Conservation (phyloP, 768 basidiomycete genomes). For the Lactifluus subvellereus region DNA sequence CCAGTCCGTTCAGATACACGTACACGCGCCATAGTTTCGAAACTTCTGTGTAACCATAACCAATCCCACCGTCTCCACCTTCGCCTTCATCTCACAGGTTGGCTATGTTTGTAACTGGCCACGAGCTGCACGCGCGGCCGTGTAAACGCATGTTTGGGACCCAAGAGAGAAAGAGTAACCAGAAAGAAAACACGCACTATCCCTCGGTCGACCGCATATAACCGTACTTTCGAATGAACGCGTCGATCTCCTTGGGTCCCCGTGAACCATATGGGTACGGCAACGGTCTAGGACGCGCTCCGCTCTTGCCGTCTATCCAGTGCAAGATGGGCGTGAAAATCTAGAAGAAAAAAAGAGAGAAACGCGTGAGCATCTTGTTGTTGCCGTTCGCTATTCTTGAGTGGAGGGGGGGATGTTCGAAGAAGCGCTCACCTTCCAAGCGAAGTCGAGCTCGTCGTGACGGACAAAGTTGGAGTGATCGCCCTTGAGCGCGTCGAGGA, state of each 20-base stretch:
- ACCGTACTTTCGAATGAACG: constrained; percentile 69
- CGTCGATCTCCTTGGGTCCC: constrained; percentile 81
- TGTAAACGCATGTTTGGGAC: background rate
- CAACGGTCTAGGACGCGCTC: constrained; percentile 60
- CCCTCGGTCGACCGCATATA: constrained; percentile 60
- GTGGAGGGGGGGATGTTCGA: background rate
- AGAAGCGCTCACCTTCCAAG: constrained; percentile 73
- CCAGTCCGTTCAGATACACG: constrained; percentile 3
- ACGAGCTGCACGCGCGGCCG: constrained; percentile 41
- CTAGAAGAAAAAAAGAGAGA: constrained; percentile 35
- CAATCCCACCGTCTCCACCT: background rate
- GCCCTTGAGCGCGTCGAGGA: constrained; percentile 93
- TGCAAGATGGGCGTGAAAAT: constrained; percentile 93
- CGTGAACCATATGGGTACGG: constrained; percentile 91
- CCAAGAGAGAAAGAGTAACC: background rate
- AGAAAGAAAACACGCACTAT: constrained; percentile 53
- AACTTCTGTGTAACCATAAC: constrained; percentile 12
- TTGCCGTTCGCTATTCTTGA: background rate
- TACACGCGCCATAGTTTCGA: constrained; percentile 6
- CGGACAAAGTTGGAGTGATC: constrained; percentile 99
- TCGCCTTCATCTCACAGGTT: constrained; percentile 36
- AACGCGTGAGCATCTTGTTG: background rate
- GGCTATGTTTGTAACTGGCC: constrained; percentile 70
- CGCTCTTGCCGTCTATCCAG: constrained; percentile 85
- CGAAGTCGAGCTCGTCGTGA: constrained; percentile 93